These are phyloP conservation scores for Davidsoniella australis DNA, from an alignment of 2,329 filamentous ascomycete species.

Conservation along the genomic window DNA sequence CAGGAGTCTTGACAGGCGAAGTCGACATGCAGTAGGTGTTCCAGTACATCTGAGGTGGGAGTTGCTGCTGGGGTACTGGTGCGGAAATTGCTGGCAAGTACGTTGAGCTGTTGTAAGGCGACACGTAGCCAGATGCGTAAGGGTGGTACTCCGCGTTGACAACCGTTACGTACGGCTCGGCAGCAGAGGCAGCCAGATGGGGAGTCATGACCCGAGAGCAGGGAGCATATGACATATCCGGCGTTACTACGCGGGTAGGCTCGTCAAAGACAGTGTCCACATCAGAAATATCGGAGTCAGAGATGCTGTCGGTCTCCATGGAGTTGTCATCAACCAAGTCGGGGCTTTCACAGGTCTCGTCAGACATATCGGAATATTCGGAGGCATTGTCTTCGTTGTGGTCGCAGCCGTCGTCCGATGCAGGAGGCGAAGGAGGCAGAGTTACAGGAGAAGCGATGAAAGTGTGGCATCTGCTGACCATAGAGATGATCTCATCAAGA, in stretches of 20 bases:
- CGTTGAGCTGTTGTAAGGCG: background rate
- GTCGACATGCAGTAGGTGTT: background rate
- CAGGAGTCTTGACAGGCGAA: background rate
- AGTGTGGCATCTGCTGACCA: slow-evolving; percentile 58
- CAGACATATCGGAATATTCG: no score
- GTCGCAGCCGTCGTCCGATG: background rate
- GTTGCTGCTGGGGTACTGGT: background rate
- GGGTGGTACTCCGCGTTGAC: slow-evolving; percentile 8
- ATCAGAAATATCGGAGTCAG: slow-evolving; percentile 24
- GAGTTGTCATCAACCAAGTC: slow-evolving; percentile 22
- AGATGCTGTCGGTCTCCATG: slow-evolving; percentile 31
- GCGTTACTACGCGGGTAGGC: slow-evolving; percentile 16
- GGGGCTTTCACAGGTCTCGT: no score
- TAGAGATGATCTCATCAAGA: slow-evolving; percentile 58
- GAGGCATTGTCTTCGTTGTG: background rate
- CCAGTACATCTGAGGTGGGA: background rate
- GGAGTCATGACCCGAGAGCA: slow-evolving; percentile 32
- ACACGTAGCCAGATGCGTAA: background rate
- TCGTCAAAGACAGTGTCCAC: no score
- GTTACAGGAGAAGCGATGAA: slow-evolving; percentile 44
- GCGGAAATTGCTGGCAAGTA: background rate
- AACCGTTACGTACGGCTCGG: slow-evolving; percentile 4
- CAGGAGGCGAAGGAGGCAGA: slow-evolving; percentile 19
- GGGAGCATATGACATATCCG: slow-evolving; percentile 25
- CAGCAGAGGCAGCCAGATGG: background rate